phyloP scores from a whole-genome alignment of 2,329 filamentous ascomycete species.

The Sarocladium oryzae region DNA sequence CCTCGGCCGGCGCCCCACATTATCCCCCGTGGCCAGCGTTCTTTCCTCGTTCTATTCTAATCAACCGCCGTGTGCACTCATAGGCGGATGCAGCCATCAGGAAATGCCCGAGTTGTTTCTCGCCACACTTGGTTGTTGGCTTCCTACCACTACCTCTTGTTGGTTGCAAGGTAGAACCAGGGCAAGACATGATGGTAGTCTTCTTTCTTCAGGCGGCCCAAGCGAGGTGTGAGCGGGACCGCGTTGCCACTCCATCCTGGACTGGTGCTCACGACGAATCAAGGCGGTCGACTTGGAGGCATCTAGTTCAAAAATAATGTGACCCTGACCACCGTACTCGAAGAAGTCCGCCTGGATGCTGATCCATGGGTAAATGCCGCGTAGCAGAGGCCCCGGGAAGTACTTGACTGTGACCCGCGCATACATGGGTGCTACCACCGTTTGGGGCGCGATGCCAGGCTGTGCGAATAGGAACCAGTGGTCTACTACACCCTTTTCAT shows the following conservation, averaged over 20 bases:
- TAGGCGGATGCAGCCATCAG: neutral
- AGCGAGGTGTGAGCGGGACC: neutral
- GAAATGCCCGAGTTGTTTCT: neutral
- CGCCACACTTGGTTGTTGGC: neutral
- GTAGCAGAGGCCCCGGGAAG: neutral
- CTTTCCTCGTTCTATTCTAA: neutral
- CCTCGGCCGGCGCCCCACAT: neutral
- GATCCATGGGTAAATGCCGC: neutral
- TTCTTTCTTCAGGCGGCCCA: neutral
- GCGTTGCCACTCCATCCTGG: neutral
- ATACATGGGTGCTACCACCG: neutral
- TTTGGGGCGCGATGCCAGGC: neutral
- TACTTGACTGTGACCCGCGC: neutral
- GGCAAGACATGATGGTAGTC: neutral
- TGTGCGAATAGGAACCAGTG: neutral
- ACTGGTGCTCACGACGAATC: neutral
- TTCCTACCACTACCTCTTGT: neutral
- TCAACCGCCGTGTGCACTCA: neutral
- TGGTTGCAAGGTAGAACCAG: neutral
- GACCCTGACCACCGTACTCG: neutral
- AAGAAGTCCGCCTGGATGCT: neutral
- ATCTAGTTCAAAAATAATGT: neutral
- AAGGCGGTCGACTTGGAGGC: neutral
- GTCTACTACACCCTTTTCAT: neutral
- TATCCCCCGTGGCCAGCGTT: neutral